phyloP scores from a whole-genome alignment of 1,284 basidiomycete species.

The Paramarasmius palmivorus region DNA sequence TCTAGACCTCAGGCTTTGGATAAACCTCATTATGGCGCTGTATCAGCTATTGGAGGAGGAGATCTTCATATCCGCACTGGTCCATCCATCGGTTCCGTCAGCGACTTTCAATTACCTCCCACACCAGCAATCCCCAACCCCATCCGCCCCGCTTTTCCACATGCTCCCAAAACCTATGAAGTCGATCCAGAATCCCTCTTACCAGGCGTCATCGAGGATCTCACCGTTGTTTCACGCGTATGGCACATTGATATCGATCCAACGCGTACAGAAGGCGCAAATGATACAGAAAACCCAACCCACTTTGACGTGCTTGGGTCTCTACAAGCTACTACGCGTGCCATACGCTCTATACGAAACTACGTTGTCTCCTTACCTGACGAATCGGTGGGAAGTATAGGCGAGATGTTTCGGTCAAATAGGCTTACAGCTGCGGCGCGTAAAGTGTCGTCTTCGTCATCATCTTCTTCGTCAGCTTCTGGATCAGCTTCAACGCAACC shows the following conservation, averaged over 20 bases:
- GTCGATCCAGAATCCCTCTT: constrained; percentile 72
- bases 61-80: constrained; percentile 33
- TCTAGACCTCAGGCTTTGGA: constrained; percentile 28
- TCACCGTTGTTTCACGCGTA: constrained; percentile 54
- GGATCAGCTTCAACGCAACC: constrained; percentile 28
- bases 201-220: constrained; percentile 70
- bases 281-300: constrained; percentile 4
- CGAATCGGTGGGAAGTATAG: constrained; percentile 57
- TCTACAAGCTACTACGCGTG: constrained; percentile 73
- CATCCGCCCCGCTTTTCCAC: constrained; percentile 44
- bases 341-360: constrained; percentile 78
- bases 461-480: constrained; percentile 13
- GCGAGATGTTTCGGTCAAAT: constrained; percentile 35
- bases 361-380: constrained; percentile 80
- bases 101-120: constrained; percentile 65
- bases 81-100: constrained; percentile 39
- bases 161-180: constrained; percentile 62
- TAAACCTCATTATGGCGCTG: constrained; percentile 59
- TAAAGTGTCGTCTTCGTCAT: neutral
- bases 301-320: constrained; percentile 60
- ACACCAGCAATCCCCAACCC: constrained; percentile 58
- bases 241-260: constrained; percentile 47
- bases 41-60: constrained; percentile 71
- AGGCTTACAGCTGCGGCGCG: constrained; percentile 5
- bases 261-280: neutral